phyloP scores from a whole-genome alignment of 495 filamentous ascomycete species.

The Tuber brumale region DNA sequence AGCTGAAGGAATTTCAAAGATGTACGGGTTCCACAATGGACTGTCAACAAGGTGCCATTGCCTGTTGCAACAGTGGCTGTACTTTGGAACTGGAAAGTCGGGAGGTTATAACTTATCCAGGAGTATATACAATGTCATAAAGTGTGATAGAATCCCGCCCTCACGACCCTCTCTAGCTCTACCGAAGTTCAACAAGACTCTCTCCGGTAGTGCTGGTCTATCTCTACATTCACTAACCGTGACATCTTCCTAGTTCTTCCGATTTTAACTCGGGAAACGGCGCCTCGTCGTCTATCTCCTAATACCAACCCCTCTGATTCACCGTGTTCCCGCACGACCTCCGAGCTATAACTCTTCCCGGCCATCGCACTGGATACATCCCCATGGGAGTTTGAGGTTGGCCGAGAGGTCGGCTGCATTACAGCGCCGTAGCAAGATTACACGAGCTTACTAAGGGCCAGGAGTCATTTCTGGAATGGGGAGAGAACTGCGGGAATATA shows the following conservation, averaged over 20 bases:
- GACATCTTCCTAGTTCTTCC: constrained; percentile 15
- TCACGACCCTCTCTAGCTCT: constrained; percentile 26
- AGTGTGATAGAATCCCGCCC: constrained; percentile 55
- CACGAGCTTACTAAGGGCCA: constrained; percentile 39
- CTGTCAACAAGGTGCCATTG: too few relatives aligned
- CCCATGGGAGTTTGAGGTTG: constrained; percentile 21
- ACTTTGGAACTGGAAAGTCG: too few relatives aligned
- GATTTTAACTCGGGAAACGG: constrained; percentile 10
- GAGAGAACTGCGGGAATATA: constrained; percentile 16
- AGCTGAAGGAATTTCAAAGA: constrained; percentile 66
- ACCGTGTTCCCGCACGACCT: constrained; percentile 34
- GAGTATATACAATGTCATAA: too few relatives aligned
- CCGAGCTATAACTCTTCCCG: too few relatives aligned
- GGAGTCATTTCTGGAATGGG: constrained; percentile 29
- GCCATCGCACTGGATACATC: constrained; percentile 19
- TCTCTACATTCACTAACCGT: constrained; percentile 34
- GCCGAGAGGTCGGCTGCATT: constrained; percentile 30
- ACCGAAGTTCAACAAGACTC: constrained; percentile 34
- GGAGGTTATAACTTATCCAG: too few relatives aligned
- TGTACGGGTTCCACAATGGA: too few relatives aligned
- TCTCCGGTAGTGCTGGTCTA: constrained; percentile 25
- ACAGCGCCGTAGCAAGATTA: constrained; percentile 34
- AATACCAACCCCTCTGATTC: constrained; percentile 22
- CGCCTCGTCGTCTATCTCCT: too few relatives aligned
- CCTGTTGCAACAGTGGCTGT: too few relatives aligned